Evolutionary conservation across 2,329 filamentous ascomycete species (phyloP), one percentile per base, ranked within the genome.

Genomic region (Aspergillus floridensis): DNA sequence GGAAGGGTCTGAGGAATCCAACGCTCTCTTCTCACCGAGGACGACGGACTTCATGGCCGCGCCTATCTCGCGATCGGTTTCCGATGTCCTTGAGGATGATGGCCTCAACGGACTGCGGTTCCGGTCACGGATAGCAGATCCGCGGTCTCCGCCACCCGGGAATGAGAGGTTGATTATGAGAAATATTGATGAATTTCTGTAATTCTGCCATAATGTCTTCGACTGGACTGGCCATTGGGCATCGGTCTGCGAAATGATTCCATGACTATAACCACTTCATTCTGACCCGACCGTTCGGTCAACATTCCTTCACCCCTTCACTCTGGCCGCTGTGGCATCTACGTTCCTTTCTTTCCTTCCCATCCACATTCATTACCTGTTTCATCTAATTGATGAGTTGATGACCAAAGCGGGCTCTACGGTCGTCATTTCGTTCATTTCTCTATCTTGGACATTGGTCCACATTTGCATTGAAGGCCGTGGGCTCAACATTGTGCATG

Each of bases 121-220:
- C 65, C 61, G 66, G 63, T 29, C 61, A 62, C 21, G 59, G 67
- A 59, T 68, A 29, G 68, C 68, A 7, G 76, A 78, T 65, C 76
- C 76, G 29, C 68, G 76, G 55, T 78, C 76, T n/a, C 76, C 76
- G 41, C 74, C 75, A 14, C 70, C 70, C 50, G 69, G 73, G 44
- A 68, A 67, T 21, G 76, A 77, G 59, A 70, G 72, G 22, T 60
- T 78, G 56, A 77, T 78, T 59, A 76, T 78, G 75, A 75, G 76
- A 70, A 78, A 72, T 63, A 78, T 78, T 68, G 76, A 78, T 63
- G 76, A 78, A 69, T 77, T 78, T 66, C 69, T 78, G 62, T 78
- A 71, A 75, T 67, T 59, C 58, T 35, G 49, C 44, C 48, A 38
- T 53, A 53, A 63, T 60, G 47, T 61, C 58, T 56, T 49, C 57